phyloP scores from a whole-genome alignment of 2,329 filamentous ascomycete genomes.

The Biscogniauxia mediterranea region DNA sequence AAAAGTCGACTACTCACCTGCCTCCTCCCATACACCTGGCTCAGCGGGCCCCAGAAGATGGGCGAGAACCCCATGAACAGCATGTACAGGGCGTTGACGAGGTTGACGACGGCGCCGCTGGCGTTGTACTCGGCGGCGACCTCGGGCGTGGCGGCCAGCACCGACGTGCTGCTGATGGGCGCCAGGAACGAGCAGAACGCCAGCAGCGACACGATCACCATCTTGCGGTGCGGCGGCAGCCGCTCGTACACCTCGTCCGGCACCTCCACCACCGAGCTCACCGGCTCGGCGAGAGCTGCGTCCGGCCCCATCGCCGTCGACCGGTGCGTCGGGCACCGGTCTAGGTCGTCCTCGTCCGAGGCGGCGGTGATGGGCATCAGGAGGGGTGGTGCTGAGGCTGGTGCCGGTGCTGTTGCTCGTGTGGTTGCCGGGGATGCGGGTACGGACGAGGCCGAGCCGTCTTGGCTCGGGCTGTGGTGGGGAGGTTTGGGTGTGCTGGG shows the following conservation, averaged over 20 bases:
- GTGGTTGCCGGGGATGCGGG: too few relatives aligned
- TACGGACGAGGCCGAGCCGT: too few relatives aligned
- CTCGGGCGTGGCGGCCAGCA: slow-evolving; percentile 72
- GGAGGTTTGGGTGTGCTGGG: too few relatives aligned
- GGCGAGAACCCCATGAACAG: slow-evolving; percentile 70
- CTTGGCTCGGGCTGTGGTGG: too few relatives aligned
- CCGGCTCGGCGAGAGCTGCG: slow-evolving; percentile 27
- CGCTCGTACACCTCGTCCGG: slow-evolving; percentile 63
- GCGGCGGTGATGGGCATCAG: not conserved
- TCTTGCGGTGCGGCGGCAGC: slow-evolving; percentile 61
- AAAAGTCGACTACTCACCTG: slow-evolving; percentile 45
- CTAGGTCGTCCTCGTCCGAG: slow-evolving; percentile 17
- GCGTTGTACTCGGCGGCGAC: slow-evolving; percentile 65
- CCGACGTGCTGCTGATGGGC: slow-evolving; percentile 71
- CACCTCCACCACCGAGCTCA: slow-evolving; percentile 35
- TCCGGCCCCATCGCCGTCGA: slow-evolving; percentile 30
- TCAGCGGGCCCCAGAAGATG: slow-evolving; percentile 70
- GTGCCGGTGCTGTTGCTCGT: too few relatives aligned
- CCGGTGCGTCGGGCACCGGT: slow-evolving; percentile 30
- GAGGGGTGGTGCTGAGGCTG: not conserved
- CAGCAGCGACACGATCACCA: slow-evolving; percentile 64
- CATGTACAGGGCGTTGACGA: slow-evolving; percentile 71
- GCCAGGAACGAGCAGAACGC: slow-evolving; percentile 75
- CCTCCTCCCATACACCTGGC: slow-evolving; percentile 61
- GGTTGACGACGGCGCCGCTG: slow-evolving; percentile 67